A percentile compares a stretch with the other conserved stretches of the same genome.
Evolutionary conservation across 768 basidiomycete species (phyloP).

Genomic region (Tricholoma terreum): DNA sequence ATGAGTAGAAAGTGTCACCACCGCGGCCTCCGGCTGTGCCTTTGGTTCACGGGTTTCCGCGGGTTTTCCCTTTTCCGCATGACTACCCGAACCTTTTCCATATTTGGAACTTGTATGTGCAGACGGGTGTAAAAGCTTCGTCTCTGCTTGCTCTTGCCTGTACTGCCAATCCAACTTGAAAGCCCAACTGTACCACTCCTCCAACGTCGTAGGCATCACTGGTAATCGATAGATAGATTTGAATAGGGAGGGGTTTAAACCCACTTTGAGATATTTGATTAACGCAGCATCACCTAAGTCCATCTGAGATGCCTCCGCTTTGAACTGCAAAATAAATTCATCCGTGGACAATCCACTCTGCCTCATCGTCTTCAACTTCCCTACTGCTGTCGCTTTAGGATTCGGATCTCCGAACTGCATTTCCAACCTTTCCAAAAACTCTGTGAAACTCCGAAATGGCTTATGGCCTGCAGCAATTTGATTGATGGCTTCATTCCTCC

Average conservation of each 20-base stretch:
- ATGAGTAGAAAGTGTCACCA: not conserved
- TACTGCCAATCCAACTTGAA: no score
- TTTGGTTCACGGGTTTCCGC: not conserved
- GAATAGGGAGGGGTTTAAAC: no score
- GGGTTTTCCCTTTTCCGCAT: not conserved
- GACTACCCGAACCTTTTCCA: not conserved
- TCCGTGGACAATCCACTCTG: not conserved
- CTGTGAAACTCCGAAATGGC: not conserved
- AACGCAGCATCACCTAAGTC: no score
- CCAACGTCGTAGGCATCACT: not conserved
- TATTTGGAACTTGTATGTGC: not conserved
- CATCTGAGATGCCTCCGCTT: no score
- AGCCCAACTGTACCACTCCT: not conserved
- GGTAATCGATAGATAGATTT: not conserved
- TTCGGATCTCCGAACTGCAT: not conserved
- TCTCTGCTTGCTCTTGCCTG: not conserved
- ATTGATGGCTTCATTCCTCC: no score
- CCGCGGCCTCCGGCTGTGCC: not conserved
- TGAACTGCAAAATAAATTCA: not conserved
- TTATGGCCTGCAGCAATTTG: not conserved
- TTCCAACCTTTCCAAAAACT: not conserved
- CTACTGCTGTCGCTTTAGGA: not conserved
- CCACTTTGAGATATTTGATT: no score
- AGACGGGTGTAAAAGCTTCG: not conserved
- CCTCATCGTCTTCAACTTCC: not conserved